Evolutionary conservation across 305 asterid genomes (phyloP).

Genomic region (Vinca major): DNA sequence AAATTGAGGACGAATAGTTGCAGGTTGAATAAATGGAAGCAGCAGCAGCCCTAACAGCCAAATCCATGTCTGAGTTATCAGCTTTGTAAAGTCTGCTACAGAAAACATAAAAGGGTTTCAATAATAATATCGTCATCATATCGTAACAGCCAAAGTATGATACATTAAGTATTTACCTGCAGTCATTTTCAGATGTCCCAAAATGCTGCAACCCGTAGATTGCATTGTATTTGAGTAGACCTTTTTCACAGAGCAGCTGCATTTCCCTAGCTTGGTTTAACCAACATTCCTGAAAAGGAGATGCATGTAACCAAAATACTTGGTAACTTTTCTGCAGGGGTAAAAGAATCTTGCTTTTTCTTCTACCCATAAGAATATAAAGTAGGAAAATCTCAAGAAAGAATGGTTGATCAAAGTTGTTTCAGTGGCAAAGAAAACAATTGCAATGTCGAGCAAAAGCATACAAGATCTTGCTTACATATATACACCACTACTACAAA

Average conservation of each 20-base stretch:
- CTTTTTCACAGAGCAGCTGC: conserved; percentile 67
- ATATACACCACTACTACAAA: background rate
- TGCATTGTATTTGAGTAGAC: conserved; percentile 32
- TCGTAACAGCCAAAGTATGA: background rate
- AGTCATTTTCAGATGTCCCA: conserved; percentile 26
- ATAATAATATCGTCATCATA: background rate
- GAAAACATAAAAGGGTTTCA: background rate
- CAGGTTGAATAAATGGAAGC: conserved; percentile 89
- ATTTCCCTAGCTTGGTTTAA: conserved; percentile 73
- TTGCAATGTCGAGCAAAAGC: background rate
- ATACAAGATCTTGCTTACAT: background rate
- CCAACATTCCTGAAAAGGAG: conserved; percentile 63
- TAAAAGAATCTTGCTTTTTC: background rate
- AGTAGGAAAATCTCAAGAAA: background rate
- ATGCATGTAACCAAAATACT: background rate
- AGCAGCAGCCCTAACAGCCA: conserved; percentile 79
- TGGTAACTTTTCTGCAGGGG: background rate
- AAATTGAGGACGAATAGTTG: conserved; percentile 59
- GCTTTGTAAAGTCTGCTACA: conserved; percentile 42
- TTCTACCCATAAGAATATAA: background rate
- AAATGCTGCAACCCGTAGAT: conserved; percentile 25
- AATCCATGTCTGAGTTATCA: conserved; percentile 42
- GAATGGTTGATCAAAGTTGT: background rate
- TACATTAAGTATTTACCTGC: conserved; percentile 34
- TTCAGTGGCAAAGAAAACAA: background rate